Evolutionary conservation across 2,329 filamentous ascomycete genomes (phyloP).

Genomic region (Diaporthe nobilis): DNA sequence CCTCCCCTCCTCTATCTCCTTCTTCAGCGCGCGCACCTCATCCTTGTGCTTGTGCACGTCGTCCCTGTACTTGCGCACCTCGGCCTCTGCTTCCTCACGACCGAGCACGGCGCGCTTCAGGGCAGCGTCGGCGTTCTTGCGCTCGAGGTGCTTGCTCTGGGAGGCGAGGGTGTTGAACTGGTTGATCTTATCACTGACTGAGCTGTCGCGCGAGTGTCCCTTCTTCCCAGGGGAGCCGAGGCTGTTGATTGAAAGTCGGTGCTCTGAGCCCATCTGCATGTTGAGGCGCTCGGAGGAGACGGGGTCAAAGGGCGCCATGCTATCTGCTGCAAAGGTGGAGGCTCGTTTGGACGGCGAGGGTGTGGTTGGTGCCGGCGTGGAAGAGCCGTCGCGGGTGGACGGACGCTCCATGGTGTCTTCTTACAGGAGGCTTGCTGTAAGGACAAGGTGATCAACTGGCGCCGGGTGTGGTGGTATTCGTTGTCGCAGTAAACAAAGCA

Average conservation of each 20-base stretch:
- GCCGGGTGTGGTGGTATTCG: neutral
- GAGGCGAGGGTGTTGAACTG: conserved; percentile 78
- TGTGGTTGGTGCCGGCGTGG: conserved; percentile 36
- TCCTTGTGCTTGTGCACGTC: conserved; percentile 75
- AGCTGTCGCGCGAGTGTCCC: conserved; percentile 68
- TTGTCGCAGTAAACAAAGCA: conserved; percentile 16
- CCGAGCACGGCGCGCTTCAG: conserved; percentile 77
- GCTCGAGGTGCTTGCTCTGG: conserved; percentile 72
- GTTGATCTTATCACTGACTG: conserved; percentile 77
- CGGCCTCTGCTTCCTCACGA: conserved; percentile 79
- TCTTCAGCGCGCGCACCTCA: conserved; percentile 68
- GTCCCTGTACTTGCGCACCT: conserved; percentile 70
- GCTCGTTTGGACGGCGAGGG: conserved; percentile 36
- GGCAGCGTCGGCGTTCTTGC: conserved; percentile 75
- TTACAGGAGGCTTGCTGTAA: neutral
- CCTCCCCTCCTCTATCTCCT: conserved; percentile 74
- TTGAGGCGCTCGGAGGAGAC: conserved; percentile 77
- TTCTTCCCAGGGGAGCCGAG: conserved; percentile 54
- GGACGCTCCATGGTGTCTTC: conserved; percentile 37
- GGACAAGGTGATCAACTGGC: neutral
- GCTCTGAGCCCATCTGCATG: conserved; percentile 56
- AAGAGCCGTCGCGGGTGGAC: conserved; percentile 33
- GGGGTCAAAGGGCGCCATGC: conserved; percentile 65
- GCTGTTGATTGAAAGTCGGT: conserved; percentile 42
- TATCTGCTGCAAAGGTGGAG: conserved; percentile 34